These are phyloP conservation scores for Eucalyptus camaldulensis DNA, from an alignment of 345 rosid genomes.

Conservation along the genomic window DNA sequence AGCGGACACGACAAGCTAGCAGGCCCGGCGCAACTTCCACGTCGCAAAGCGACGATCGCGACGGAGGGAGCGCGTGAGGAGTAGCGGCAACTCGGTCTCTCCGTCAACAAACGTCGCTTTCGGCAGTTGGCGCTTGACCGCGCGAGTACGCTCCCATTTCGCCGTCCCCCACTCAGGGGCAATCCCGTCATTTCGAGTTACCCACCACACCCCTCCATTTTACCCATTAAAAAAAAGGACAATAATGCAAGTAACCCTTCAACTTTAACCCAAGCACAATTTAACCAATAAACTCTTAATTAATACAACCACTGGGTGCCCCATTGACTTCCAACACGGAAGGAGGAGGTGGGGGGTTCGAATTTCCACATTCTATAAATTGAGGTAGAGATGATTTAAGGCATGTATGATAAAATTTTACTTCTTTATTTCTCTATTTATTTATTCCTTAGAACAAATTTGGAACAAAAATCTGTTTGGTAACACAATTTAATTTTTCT, in stretches of 20 bases:
- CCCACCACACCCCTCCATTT: background rate
- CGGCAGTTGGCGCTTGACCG: background rate
- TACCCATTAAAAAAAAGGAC: background rate
- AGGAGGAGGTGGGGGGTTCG: fast-evolving
- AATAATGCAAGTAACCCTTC: too few species aligned
- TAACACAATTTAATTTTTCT: too few species aligned
- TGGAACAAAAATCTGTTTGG: too few species aligned
- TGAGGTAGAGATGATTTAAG: too few species aligned
- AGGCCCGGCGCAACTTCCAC: background rate
- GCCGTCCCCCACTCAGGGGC: background rate
- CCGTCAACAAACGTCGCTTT: background rate
- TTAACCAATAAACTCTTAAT: too few species aligned
- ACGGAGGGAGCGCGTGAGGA: background rate
- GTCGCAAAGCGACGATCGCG: background rate
- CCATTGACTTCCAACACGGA: too few species aligned
- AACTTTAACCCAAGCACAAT: too few species aligned
- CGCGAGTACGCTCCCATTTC: background rate
- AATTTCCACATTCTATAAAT: too few species aligned
- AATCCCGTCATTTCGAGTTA: background rate
- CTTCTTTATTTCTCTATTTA: too few species aligned
- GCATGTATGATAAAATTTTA: too few species aligned
- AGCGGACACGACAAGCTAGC: background rate
- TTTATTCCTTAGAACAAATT: too few species aligned
- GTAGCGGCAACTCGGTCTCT: background rate
- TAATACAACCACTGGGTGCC: fast-evolving